Conservation (phyloP, 495 filamentous ascomycete genomes). For the Hyphodiscus hymeniophilus region DNA sequence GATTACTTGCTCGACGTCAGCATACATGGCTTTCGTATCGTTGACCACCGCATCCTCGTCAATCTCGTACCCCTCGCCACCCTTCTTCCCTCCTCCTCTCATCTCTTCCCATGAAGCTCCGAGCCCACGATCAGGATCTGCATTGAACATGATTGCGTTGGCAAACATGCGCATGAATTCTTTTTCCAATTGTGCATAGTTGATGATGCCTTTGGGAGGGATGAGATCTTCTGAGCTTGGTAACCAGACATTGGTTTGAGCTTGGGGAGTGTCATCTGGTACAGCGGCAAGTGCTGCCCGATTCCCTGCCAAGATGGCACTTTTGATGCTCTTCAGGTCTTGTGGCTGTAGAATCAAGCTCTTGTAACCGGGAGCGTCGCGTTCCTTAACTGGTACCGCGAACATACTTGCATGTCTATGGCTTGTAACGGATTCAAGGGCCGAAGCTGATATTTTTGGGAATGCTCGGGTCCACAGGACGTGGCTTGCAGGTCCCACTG, state of each 20-base stretch:
- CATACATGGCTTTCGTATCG: slow-evolving; percentile 75
- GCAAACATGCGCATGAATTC: slow-evolving; percentile 96
- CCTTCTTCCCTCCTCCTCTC: slow-evolving; percentile 29
- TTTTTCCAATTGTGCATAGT: slow-evolving; percentile 87
- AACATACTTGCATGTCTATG: slow-evolving; percentile 90
- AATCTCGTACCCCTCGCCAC: slow-evolving; percentile 25
- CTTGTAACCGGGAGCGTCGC: slow-evolving; percentile 79
- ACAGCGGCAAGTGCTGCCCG: slow-evolving; percentile 59
- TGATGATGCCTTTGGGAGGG: slow-evolving; percentile 87
- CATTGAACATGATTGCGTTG: slow-evolving; percentile 97
- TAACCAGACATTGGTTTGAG: slow-evolving; percentile 48
- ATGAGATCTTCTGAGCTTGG: slow-evolving; percentile 65
- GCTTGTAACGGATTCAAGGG: slow-evolving; percentile 75
- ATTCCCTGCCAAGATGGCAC: slow-evolving; percentile 68
- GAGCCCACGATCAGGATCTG: slow-evolving; percentile 59
- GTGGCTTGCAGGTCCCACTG: slow-evolving; percentile 41
- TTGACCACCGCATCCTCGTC: slow-evolving; percentile 56
- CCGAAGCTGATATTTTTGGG: slow-evolving; percentile 62
- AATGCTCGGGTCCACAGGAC: slow-evolving; percentile 71
- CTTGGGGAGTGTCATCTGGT: slow-evolving; percentile 32
- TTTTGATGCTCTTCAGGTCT: slow-evolving; percentile 79
- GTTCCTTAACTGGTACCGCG: slow-evolving; percentile 70
- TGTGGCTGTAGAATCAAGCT: slow-evolving; percentile 81
- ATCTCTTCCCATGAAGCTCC: slow-evolving; percentile 38
- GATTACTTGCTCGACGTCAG: slow-evolving; percentile 59